Base-by-base conservation (phyloP, 805 yeast genomes). In the Citeromyces matritensis region DNA sequence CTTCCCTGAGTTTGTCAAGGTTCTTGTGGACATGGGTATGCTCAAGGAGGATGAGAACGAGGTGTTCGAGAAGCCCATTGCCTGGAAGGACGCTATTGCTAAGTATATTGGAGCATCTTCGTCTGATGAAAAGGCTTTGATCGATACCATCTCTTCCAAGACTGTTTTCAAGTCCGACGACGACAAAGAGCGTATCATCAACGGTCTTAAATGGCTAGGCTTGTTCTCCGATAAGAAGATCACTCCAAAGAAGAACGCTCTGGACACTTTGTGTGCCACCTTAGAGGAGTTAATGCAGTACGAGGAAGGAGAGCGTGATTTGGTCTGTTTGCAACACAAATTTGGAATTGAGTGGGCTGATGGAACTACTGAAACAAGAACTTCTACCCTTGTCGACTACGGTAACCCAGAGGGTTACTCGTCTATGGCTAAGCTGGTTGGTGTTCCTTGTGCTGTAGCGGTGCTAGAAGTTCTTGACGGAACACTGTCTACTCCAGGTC, bases 401-500 rank as follows among this genome's bases (percentile, higher is more conserved):
- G 98, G 98, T 63, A 75, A 69, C 43, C 79, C 79, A 46, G 84
- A 86, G 38, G 88, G 91, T 34, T 91, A 88, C 75, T 79, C 94
- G 26, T 86, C 97, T 24, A 91, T 91, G 98, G 98, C 98, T 43
- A 86, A 88, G 55, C 72, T 83, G 41, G 98, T 91, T 34, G 98
- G 98, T 65, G 88, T 85, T 40, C 98, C 98, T 43, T 88, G 95
- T 62, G 95, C 95, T 34, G 94, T 91, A 54, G 98, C 97, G 21
- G 67, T 80, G 37, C 73, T 73, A 60, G 78, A 81, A 58, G 80
- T 91, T 39, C 68, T 91, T 47, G 73, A 80, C 43, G 95, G 95
- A 42, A 71, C 76, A 35, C 64, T 69, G 43, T 66, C 68, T 45
- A 69, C 64, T 39, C 82, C 84, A 35, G 98, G 98, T 45, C 67